phyloP scores from a whole-genome alignment of 257 asterid genomes.

The Nicotiana attenuata region DNA sequence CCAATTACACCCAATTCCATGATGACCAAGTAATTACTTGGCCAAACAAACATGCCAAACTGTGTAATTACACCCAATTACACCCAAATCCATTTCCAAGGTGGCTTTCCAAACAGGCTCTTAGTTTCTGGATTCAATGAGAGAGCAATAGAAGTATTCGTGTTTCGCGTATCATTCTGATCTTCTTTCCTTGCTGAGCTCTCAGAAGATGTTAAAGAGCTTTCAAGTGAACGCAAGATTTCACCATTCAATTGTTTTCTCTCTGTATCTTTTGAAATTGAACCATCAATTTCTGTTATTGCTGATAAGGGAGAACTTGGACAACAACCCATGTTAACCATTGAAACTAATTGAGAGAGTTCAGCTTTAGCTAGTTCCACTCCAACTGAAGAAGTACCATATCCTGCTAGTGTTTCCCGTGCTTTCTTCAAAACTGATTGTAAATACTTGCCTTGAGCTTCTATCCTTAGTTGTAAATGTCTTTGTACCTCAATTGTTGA shows the following conservation, averaged over 20 bases:
- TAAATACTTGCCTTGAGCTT: conserved; percentile 86
- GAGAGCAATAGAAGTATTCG: conserved; percentile 22
- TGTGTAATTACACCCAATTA: too few species aligned
- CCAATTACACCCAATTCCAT: too few species aligned
- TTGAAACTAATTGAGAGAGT: conserved; percentile 62
- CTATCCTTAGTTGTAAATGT: conserved; percentile 77
- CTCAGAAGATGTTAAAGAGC: conserved; percentile 73
- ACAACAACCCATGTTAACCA: conserved; percentile 57
- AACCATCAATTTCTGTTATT: conserved; percentile 53
- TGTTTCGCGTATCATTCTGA: conserved; percentile 18
- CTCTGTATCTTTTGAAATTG: conserved; percentile 27
- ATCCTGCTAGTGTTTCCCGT: conserved; percentile 66
- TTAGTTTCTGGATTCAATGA: conserved; percentile 30
- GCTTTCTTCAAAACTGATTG: conserved; percentile 85
- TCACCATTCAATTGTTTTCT: conserved; percentile 21
- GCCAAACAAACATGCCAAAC: too few species aligned
- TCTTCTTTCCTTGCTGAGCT: conserved; percentile 45
- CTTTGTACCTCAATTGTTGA: conserved; percentile 94
- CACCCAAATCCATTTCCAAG: too few species aligned
- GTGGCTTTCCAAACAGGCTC: too few species aligned
- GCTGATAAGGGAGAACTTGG: conserved; percentile 58
- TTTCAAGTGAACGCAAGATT: conserved; percentile 51
- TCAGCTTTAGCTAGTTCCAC: conserved; percentile 64
- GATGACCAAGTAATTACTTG: too few species aligned
- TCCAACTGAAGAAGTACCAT: conserved; percentile 48